phyloP scores from a whole-genome alignment of 257 asterid genomes.

The Solanum ossicruentum region DNA sequence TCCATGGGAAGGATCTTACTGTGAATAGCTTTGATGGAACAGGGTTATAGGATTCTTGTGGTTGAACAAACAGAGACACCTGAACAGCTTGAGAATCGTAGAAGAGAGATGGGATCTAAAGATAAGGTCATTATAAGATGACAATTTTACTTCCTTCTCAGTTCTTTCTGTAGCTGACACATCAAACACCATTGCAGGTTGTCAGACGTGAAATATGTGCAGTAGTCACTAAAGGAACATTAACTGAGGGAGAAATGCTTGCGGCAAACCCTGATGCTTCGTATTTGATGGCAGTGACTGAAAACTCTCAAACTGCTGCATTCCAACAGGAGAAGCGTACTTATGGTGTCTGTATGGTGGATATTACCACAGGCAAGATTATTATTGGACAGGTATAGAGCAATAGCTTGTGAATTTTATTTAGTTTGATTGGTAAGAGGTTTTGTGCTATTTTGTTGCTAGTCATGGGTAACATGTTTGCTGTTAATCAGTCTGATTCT shows the following conservation, averaged over 20 bases:
- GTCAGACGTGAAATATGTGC: conserved; percentile 94
- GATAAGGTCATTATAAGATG: conserved; percentile 49
- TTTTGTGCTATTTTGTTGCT: not conserved
- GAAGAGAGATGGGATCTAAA: conserved; percentile 74
- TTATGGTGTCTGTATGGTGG: conserved; percentile 76
- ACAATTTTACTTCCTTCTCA: not conserved
- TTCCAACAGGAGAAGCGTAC: conserved; percentile 31
- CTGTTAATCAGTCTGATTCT: not conserved
- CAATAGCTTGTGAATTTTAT: not conserved
- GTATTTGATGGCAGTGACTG: conserved; percentile 72
- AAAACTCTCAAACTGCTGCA: conserved; percentile 43
- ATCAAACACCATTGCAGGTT: conserved; percentile 35
- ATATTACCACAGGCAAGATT: conserved; percentile 77
- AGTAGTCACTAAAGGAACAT: conserved; percentile 85
- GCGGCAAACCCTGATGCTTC: conserved; percentile 79
- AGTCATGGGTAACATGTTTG: not conserved
- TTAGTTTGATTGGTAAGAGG: not conserved
- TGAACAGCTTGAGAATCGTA: conserved; percentile 87
- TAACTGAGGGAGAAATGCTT: conserved; percentile 84
- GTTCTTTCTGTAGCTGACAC: conserved; percentile 5
- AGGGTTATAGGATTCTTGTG: conserved; percentile 95
- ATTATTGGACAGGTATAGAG: conserved; percentile 72
- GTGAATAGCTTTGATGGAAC: conserved; percentile 12
- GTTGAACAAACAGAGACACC: conserved; percentile 99
- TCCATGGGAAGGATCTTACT: not conserved